These are phyloP conservation scores for Penicillium sp. DNA, from an alignment of 2,329 filamentous ascomycete species.

Conservation along the genomic window DNA sequence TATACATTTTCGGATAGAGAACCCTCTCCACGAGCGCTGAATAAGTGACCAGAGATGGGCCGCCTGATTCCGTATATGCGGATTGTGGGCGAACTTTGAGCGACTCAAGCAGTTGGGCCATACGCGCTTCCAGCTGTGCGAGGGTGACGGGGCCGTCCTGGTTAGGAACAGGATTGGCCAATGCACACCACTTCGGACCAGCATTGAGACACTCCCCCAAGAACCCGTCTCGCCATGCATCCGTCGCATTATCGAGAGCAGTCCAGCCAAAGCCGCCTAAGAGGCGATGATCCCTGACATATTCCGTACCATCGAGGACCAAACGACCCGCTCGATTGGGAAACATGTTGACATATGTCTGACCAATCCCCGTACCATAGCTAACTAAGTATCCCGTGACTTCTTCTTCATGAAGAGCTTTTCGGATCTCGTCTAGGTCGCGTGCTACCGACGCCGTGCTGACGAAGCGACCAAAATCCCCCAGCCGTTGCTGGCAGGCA, in stretches of 20 bases:
- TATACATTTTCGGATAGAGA: slow-evolving; percentile 12
- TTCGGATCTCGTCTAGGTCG: slow-evolving; percentile 18
- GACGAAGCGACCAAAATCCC: slow-evolving; percentile 18
- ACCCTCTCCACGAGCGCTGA: slow-evolving; percentile 9
- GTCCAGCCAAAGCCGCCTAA: slow-evolving; percentile 19
- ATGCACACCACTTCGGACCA: slow-evolving; percentile 14
- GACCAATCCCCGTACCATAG: slow-evolving; percentile 18
- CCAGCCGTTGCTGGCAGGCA: slow-evolving; percentile 15
- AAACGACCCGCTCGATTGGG: slow-evolving; percentile 13
- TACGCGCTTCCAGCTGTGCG: slow-evolving; percentile 9
- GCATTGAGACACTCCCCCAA: slow-evolving; percentile 16
- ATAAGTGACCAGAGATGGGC: slow-evolving; percentile 17
- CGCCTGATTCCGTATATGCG: slow-evolving; percentile 12
- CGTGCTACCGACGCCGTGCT: slow-evolving; percentile 16
- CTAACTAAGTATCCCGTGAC: slow-evolving; percentile 18
- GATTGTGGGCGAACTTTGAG: slow-evolving; percentile 12
- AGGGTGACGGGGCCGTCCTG: slow-evolving; percentile 4
- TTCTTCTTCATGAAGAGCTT: slow-evolving; percentile 12
- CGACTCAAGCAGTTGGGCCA: slow-evolving; percentile 5
- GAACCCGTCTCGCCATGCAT: slow-evolving; percentile 18
- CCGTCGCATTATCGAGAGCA: slow-evolving; percentile 13
- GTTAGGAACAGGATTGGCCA: slow-evolving; percentile 5
- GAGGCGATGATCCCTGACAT: slow-evolving; percentile 14
- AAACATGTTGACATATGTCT: slow-evolving; percentile 22
- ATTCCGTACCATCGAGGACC: slow-evolving; percentile 17